Evolutionary conservation across 768 basidiomycete species (phyloP).

Genomic region (Termitomyces sp.): DNA sequence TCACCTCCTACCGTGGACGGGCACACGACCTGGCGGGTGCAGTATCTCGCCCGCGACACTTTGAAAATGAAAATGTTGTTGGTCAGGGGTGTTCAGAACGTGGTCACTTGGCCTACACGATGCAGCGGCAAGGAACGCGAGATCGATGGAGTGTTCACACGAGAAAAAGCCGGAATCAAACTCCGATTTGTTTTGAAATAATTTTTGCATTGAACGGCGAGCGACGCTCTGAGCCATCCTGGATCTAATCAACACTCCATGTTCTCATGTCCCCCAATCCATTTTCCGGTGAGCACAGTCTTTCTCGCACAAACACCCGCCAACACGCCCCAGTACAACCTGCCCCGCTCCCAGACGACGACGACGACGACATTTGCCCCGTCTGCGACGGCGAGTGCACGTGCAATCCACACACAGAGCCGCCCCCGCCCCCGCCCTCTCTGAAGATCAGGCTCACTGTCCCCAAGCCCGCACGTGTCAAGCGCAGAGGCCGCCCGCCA

Average conservation of each 20-base stretch:
- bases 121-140: too few relatives aligned
- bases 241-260: conserved; percentile 37
- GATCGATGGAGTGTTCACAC: neutral
- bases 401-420: conserved; percentile 37
- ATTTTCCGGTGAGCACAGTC: too few relatives aligned
- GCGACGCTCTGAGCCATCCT: conserved; percentile 25
- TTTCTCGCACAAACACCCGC: too few relatives aligned
- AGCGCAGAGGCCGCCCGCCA: conserved; percentile 55
- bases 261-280: conserved; percentile 25
- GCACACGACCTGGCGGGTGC: too few relatives aligned
- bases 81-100: too few relatives aligned
- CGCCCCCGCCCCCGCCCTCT: conserved; percentile 31
- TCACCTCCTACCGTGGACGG: too few relatives aligned
- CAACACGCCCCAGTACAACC: too few relatives aligned
- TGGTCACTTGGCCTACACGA: too few relatives aligned
- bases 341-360: conserved; percentile 40
- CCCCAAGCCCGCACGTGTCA: conserved; percentile 35
- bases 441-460: conserved; percentile 75
- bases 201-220: conserved; percentile 8
- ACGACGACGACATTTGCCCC: conserved; percentile 84
- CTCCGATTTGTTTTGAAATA: conserved; percentile 10
- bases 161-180: neutral
- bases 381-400: conserved; percentile 91
- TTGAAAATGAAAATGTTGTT: too few relatives aligned
- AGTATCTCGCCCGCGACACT: too few relatives aligned